phyloP scores from a whole-genome alignment of 768 basidiomycete species.

The Rhizopogon rudus region DNA sequence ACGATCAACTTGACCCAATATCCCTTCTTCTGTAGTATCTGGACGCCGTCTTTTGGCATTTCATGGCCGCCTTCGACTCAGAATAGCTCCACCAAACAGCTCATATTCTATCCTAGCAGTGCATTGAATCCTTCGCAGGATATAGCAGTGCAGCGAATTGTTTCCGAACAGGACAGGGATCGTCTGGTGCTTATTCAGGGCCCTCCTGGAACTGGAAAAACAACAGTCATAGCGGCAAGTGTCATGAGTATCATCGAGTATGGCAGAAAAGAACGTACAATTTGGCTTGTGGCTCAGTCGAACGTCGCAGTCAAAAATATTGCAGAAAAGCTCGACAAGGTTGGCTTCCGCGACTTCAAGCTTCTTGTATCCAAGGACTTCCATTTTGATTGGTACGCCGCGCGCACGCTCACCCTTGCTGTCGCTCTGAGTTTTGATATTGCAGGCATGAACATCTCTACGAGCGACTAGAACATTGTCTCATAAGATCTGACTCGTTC shows the following conservation, averaged over 20 bases:
- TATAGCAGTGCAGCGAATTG: slow-evolving; percentile 22
- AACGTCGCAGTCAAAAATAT: slow-evolving; percentile 52
- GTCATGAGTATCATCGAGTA: slow-evolving; percentile 19
- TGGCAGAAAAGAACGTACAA: slow-evolving; percentile 6
- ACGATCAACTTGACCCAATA: slow-evolving; percentile 9
- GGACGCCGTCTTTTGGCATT: slow-evolving; percentile 16
- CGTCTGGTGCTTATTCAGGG: slow-evolving; percentile 27
- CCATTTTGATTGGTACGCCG: slow-evolving; percentile 38
- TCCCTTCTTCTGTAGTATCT: slow-evolving; percentile 24
- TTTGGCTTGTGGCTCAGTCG: slow-evolving; percentile 44
- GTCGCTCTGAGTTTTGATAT: not conserved
- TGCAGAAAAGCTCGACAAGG: slow-evolving; percentile 37
- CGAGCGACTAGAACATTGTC: slow-evolving; percentile 19
- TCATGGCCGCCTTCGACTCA: slow-evolving; percentile 10
- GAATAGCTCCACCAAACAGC: not conserved
- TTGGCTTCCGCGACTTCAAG: slow-evolving; percentile 29
- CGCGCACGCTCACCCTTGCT: not conserved
- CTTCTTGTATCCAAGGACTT: slow-evolving; percentile 43
- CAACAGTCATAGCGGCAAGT: slow-evolving; percentile 35
- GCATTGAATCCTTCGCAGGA: slow-evolving; percentile 24
- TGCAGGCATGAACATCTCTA: slow-evolving; percentile 41
- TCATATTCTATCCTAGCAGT: not conserved
- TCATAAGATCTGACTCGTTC: slow-evolving; percentile 36
- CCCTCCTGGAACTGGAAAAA: slow-evolving; percentile 42
- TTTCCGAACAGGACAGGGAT: slow-evolving; percentile 18